Evolutionary conservation across 176 grass and related monocot species (phyloP), one percentile per base, ranked within the genome.

Genomic region (Musa troglodytarum): DNA sequence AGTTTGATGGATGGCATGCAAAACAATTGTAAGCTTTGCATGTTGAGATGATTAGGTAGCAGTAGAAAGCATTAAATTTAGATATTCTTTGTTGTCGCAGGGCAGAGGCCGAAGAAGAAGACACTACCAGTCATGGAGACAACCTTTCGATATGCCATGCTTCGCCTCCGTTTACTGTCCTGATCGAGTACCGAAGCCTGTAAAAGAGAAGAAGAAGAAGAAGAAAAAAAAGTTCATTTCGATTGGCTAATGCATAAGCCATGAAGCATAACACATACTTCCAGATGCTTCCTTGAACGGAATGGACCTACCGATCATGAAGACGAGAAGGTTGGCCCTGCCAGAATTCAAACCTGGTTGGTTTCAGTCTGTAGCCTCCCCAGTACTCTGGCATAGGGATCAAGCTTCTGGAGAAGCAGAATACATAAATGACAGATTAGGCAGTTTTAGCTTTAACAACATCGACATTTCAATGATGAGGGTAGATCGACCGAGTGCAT

Each of bases 301-400:
- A 12, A 80, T 19, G 49, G 61, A 80, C 82, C 28, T 91, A 99
- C 90, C 88, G 75, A 75, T 93, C 95, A 86, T 99, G 95, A 19
- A 99, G 73, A 49, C 95, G 90, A 87, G 95, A 93, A 28, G 83
- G 82, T 71, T 99, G 95, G 24, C 95, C 90, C 94, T 99, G 90
- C 95, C 95, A 98, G 56, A 98, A 98, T 74, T 98, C 95, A 78
- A 91, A 91, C 76, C 66, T 75, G 11, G 25, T 81, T 78, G 90
- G 90, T 76, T 76, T 98, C 81, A 98, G 83, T 86, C 84, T 91
- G 78, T 93, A 98, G 57, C 90, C 88, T 75, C 88, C 86, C 88
- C 90, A 98, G 71, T 86, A 94, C 72, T 91, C 90, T 49, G 95
- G 90, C 26, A 89, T 91, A 1, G 90, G 90, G 69, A 98, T 91